phyloP scores from a whole-genome alignment of 2,329 filamentous ascomycete genomes.

The Diaporthe ampelina region DNA sequence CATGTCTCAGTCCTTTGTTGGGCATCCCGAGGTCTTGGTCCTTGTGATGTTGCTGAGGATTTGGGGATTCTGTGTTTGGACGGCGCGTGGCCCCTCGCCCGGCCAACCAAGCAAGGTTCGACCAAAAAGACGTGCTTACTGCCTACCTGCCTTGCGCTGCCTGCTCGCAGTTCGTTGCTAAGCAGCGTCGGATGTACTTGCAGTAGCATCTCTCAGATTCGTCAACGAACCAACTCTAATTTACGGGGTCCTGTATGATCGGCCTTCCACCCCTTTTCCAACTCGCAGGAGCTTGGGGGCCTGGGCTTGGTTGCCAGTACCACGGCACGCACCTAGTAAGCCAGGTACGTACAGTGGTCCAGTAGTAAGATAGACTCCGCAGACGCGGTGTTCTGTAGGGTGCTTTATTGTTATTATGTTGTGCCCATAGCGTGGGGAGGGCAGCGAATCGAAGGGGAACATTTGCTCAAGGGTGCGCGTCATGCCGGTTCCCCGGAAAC shows the following conservation, averaged over 20 bases:
- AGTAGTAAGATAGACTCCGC: constrained; percentile 1
- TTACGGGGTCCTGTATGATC: constrained; percentile 33
- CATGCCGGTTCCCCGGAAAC: constrained; percentile 29
- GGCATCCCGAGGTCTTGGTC: constrained; percentile 23
- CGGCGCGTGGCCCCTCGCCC: not conserved
- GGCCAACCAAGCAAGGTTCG: constrained; percentile 18
- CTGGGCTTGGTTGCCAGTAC: constrained; percentile 3
- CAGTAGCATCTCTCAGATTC: not conserved
- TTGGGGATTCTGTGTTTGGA: not conserved
- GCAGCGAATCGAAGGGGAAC: constrained; percentile 22
- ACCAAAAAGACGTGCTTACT: not conserved
- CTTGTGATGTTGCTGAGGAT: not conserved
- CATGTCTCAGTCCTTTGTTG: constrained; percentile 28
- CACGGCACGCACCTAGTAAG: constrained; percentile 9
- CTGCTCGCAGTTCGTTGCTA: not conserved
- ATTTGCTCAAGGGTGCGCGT: constrained; percentile 18
- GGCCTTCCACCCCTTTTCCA: constrained; percentile 19
- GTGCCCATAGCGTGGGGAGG: constrained; percentile 5
- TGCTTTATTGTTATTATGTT: constrained; percentile 24
- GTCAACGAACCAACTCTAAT: constrained; percentile 32
- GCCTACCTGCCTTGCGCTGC: not conserved
- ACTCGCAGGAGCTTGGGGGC: not conserved
- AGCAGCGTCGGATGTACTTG: not conserved
- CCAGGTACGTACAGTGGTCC: not conserved
- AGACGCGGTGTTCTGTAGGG: constrained; percentile 15